Evolutionary conservation across 192 early-diverging fungal species (phyloP), one percentile per base, ranked within the genome.

Genomic region (Chytriomyces sp.): DNA sequence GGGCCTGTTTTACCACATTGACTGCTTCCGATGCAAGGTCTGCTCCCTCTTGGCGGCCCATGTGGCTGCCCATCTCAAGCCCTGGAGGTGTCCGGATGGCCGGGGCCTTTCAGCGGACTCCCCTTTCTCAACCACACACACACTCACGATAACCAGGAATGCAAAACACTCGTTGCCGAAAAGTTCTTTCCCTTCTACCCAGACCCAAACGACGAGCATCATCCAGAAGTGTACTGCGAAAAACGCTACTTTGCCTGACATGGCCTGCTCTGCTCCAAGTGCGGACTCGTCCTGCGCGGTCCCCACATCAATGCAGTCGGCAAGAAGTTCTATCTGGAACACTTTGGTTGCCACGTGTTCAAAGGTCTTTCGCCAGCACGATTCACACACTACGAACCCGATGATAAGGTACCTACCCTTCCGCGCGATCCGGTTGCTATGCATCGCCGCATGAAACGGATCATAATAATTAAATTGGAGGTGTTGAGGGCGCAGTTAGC

Each of bases 301-400:
- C 89, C 94, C 33, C 95, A 96, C 73, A 96, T 99, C 53, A 92
- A 90, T 64, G 97, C 94, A 2, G 83, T 95, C 73, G 89, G 91
- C 30, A 89, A 91, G 76, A 98, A 74, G 73, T 99, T 94, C 79
- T 96, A 99, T 74, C 86, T 96, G 39, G 94, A 98, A 78, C 98
- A 99, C 81, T 99, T 99, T 78, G 93, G 92, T 12, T 99, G 89
- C 91, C 10, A 89, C 92, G 31, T 99, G 98, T 64, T 83, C 90
- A 30, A 94, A 88, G 25, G 86, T 95, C 34, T 99, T 99, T 84
- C 92, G 93, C 0, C 93, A 94, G 55, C 89, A 96, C 59, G 96
- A 96, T 76, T 93, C 92, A 5, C n/a, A n/a, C 98, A 98, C 78
- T 99, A 96, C 68, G 96, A 98, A 76, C 92, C 93, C 72, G 91